These are phyloP conservation scores for Capsella rubella DNA, from an alignment of 441 rosid species.

Conservation along the genomic window DNA sequence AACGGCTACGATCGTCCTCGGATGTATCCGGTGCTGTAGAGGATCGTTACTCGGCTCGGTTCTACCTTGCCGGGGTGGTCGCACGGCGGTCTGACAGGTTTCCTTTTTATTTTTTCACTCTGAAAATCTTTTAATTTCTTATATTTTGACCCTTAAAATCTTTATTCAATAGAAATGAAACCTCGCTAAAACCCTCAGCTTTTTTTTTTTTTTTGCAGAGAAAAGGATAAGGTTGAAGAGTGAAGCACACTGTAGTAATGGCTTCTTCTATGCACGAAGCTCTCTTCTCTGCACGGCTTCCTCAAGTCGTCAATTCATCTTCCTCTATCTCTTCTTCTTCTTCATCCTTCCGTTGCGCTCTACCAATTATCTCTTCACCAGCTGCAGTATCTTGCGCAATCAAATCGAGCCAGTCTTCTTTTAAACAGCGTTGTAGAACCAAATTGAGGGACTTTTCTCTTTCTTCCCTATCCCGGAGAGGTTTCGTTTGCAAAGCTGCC, in stretches of 20 bases:
- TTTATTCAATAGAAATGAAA: not conserved
- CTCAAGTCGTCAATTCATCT: constrained; percentile 31
- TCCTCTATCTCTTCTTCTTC: constrained; percentile 36
- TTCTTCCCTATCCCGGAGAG: constrained; percentile 32
- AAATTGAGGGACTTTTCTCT: constrained; percentile 20
- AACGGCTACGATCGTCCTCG: not conserved
- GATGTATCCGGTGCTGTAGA: constrained; percentile 27
- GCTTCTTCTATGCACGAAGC: constrained; percentile 48
- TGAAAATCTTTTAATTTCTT: not conserved
- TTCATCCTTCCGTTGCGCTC: constrained; percentile 29
- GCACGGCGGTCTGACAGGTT: constrained; percentile 43
- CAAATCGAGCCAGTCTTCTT: constrained; percentile 32
- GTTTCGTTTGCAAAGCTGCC: constrained; percentile 61
- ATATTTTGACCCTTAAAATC: not conserved
- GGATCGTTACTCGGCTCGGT: constrained; percentile 34
- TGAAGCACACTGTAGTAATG: constrained; percentile 37
- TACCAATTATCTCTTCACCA: constrained; percentile 38
- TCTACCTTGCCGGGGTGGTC: constrained; percentile 28
- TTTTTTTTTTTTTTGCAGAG: constrained; percentile 2
- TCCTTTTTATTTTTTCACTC: not conserved
- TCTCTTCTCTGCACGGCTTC: constrained; percentile 39
- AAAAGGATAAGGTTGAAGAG: constrained; percentile 37
- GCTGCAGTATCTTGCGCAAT: not conserved
- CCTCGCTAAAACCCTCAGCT: constrained; percentile 37
- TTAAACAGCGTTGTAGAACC: constrained; percentile 34